A percentile compares a stretch with the other conserved stretches of the same genome.
phyloP scores from a whole-genome alignment of 768 basidiomycete species.

The Lenzites betulinus region DNA sequence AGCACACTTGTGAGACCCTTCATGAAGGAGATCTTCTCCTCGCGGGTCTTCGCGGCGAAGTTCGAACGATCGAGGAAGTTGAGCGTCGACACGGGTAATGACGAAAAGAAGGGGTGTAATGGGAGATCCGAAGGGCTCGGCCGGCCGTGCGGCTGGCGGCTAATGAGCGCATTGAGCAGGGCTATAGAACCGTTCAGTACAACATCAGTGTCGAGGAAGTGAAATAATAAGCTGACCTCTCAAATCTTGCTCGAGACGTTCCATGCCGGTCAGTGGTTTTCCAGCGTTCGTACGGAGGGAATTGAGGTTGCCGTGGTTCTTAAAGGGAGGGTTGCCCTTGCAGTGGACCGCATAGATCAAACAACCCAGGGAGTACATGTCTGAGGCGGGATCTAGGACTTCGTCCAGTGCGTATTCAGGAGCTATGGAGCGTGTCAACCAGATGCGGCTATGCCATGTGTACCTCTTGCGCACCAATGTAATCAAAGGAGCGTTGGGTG shows the following conservation, averaged over 20 bases:
- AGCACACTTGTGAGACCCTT: conserved; percentile 83
- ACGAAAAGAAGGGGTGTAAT: conserved; percentile 90
- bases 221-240: conserved; percentile 51
- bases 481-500: conserved; percentile 92
- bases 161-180: conserved; percentile 78
- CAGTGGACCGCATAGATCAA: conserved; percentile 90
- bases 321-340: conserved; percentile 85
- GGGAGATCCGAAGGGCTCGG: conserved; percentile 82
- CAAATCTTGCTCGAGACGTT: conserved; percentile 67
- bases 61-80: conserved; percentile 96
- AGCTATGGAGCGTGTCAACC: conserved; percentile 47
- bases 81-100: conserved; percentile 91
- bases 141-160: conserved; percentile 70
- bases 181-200: conserved; percentile 42
- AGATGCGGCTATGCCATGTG: not conserved
- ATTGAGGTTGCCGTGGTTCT: conserved; percentile 75
- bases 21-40: conserved; percentile 97
- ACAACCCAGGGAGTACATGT: conserved; percentile 93
- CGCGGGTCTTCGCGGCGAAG: conserved; percentile 90
- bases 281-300: conserved; percentile 71
- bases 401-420: conserved; percentile 96
- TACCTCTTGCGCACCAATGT: conserved; percentile 64
- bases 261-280: conserved; percentile 61
- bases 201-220: not conserved
- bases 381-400: conserved; percentile 80